Percentiles rank a stretch among this genome's conserved stretches.
phyloP scores from a whole-genome alignment of 1,284 basidiomycete genomes.

The Schizophyllum amplum region DNA sequence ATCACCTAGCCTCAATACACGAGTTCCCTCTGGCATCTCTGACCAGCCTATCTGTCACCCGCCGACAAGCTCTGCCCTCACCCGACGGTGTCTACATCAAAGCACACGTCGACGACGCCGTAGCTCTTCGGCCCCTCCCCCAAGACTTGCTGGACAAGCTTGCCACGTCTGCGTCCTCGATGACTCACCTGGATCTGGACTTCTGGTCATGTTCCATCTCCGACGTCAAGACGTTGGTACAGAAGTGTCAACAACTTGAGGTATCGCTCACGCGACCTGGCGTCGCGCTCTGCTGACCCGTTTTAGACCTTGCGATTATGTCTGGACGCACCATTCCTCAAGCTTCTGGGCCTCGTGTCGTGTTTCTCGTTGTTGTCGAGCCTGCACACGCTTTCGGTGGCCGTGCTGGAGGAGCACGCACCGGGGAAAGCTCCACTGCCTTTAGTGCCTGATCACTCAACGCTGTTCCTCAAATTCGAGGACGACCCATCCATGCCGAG shows the following conservation, averaged over 20 bases:
- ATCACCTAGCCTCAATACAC: conserved; percentile 28
- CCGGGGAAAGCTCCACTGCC: conserved; percentile 22
- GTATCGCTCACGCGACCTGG: conserved; percentile 13
- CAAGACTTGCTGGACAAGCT: conserved; percentile 20
- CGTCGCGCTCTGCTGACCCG: conserved; percentile 3
- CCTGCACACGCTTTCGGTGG: conserved; percentile 22
- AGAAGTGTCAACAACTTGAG: conserved; percentile 23
- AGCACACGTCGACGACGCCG: conserved; percentile 19
- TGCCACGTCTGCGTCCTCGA: conserved; percentile 14
- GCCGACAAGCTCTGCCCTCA: conserved; percentile 17
- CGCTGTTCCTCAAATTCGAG: conserved; percentile 13
- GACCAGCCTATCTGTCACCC: conserved; percentile 19
- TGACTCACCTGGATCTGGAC: conserved; percentile 26
- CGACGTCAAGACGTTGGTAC: conserved; percentile 25
- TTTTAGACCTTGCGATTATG: conserved; percentile 22
- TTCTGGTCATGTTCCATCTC: conserved; percentile 28
- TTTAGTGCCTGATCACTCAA: conserved; percentile 18
- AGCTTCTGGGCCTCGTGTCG: conserved; percentile 24
- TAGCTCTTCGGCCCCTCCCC: conserved; percentile 22
- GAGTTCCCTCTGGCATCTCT: conserved; percentile 20
- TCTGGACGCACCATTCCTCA: conserved; percentile 27
- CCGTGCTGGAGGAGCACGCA: conserved; percentile 21
- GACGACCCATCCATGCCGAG: conserved; percentile 26
- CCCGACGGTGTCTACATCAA: conserved; percentile 13
- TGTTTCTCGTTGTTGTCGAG: conserved; percentile 22